A percentile compares a stretch with the other conserved stretches of the same genome.
Evolutionary conservation across 2,329 filamentous ascomycete species (phyloP).

Genomic region (Aspergillus tanneri): DNA sequence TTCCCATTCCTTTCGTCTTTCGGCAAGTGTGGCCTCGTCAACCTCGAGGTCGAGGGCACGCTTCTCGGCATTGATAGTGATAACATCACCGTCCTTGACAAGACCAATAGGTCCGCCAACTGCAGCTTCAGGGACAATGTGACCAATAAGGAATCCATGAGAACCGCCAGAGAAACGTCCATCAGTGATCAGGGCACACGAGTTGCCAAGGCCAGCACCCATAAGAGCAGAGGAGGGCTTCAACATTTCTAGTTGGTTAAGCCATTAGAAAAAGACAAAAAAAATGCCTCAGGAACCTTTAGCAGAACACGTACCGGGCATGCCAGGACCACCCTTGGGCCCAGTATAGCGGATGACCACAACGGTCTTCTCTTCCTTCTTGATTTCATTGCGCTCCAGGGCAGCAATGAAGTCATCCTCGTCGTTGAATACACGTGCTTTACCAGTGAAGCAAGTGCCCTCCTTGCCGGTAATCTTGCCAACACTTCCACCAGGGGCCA

Average conservation of each 20-base stretch:
- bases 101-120: conserved; percentile 82
- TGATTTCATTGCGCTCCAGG: conserved; percentile 66
- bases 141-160: conserved; percentile 84
- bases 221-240: conserved; percentile 70
- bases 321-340: conserved; percentile 59
- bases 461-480: conserved; percentile 79
- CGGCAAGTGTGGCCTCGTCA: conserved; percentile 62
- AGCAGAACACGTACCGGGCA: conserved; percentile 46
- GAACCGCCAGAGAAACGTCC: conserved; percentile 65
- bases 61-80: conserved; percentile 79
- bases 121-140: conserved; percentile 83
- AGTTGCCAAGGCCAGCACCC: conserved; percentile 68
- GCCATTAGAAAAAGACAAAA: no score
- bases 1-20: conserved; percentile 61
- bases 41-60: conserved; percentile 66
- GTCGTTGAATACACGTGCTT: conserved; percentile 67
- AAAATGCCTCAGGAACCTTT: not conserved
- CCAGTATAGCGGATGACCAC: conserved; percentile 67
- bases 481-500: conserved; percentile 68
- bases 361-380: conserved; percentile 73
- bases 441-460: conserved; percentile 65
- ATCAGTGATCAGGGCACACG: conserved; percentile 71
- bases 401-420: conserved; percentile 69
- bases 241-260: conserved; percentile 59
- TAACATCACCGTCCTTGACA: conserved; percentile 75